Evolutionary conservation across 176 grass and related monocot genomes (phyloP).

Genomic region (Avena eriantha): DNA sequence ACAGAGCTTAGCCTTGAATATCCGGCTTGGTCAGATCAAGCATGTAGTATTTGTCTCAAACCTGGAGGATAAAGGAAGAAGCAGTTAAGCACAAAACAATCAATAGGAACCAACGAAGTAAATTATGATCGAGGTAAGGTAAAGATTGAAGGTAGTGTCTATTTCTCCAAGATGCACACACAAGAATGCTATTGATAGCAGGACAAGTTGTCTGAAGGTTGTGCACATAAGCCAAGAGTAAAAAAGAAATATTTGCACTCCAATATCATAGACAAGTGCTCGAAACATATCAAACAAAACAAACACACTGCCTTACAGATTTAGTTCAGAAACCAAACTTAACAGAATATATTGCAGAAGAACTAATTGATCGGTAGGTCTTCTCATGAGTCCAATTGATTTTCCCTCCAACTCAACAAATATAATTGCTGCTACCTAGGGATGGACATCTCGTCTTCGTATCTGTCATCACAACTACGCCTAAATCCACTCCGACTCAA

Average conservation of each 20-base stretch:
- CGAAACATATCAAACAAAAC: not conserved
- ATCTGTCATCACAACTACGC: no score
- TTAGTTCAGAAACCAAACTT: slow-evolving; percentile 84
- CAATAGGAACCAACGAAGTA: no score
- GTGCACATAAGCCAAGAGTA: slow-evolving; percentile 89
- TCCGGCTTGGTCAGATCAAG: slow-evolving; percentile 76
- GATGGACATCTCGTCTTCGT: no score
- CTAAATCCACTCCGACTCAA: no score
- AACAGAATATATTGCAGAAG: slow-evolving; percentile 64
- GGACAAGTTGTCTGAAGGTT: not conserved
- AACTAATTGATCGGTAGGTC: slow-evolving; percentile 49
- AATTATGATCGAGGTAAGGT: no score
- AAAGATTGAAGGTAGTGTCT: no score
- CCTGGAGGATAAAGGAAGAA: slow-evolving; percentile 37
- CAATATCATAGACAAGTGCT: not conserved
- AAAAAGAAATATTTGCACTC: slow-evolving; percentile 35
- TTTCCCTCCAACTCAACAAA: no score
- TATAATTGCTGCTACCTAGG: no score
- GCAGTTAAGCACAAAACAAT: no score
- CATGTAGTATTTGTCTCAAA: slow-evolving; percentile 73
- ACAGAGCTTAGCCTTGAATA: slow-evolving; percentile 62
- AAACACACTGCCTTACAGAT: not conserved
- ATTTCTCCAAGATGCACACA: no score
- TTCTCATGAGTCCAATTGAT: no score
- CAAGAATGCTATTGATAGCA: no score